These are phyloP conservation scores for Debaryomyces sp. DNA, from an alignment of 1,139 yeast species.

Conservation along the genomic window DNA sequence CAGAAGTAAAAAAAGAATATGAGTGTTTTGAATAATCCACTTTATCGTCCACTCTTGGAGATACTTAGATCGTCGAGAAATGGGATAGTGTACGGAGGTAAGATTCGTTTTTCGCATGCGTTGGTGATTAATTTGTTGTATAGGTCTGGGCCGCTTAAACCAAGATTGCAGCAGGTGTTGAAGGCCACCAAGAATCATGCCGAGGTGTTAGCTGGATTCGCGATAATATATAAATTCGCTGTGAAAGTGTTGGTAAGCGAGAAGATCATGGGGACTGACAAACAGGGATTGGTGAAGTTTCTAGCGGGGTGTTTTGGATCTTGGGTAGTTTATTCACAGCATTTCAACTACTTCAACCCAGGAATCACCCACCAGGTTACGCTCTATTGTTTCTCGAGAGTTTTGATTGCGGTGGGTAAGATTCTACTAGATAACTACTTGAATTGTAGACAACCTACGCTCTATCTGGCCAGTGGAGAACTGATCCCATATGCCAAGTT, in stretches of 20 bases:
- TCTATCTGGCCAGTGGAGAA: slow-evolving; percentile 24
- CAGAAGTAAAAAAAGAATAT: slow-evolving; percentile 10
- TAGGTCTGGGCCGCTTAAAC: slow-evolving; percentile 49
- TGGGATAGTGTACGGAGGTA: slow-evolving; percentile 73
- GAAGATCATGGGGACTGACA: slow-evolving; percentile 36
- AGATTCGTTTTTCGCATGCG: slow-evolving; percentile 74
- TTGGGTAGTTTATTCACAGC: slow-evolving; percentile 66
- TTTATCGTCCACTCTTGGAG: slow-evolving; percentile 44
- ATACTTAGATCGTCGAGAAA: slow-evolving; percentile 44
- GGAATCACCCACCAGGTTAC: slow-evolving; percentile 63
- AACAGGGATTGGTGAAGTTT: slow-evolving; percentile 44
- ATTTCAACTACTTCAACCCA: slow-evolving; percentile 45
- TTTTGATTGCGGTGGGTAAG: slow-evolving; percentile 55
- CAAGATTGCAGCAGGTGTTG: slow-evolving; percentile 52
- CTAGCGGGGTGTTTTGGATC: slow-evolving; percentile 69
- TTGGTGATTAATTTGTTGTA: slow-evolving; percentile 63
- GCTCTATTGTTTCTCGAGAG: slow-evolving; percentile 62
- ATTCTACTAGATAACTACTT: slow-evolving; percentile 44
- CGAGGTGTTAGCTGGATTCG: slow-evolving; percentile 65
- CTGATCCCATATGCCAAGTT: slow-evolving; percentile 32
- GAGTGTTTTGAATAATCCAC: slow-evolving; percentile 29
- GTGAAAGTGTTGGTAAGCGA: slow-evolving; percentile 36
- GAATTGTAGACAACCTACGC: slow-evolving; percentile 39
- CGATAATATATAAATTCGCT: slow-evolving; percentile 57
- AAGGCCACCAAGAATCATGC: slow-evolving; percentile 70